These are phyloP conservation scores for Wickerhamomyces queroliae DNA, from an alignment of 805 yeast genomes.

Conservation along the genomic window DNA sequence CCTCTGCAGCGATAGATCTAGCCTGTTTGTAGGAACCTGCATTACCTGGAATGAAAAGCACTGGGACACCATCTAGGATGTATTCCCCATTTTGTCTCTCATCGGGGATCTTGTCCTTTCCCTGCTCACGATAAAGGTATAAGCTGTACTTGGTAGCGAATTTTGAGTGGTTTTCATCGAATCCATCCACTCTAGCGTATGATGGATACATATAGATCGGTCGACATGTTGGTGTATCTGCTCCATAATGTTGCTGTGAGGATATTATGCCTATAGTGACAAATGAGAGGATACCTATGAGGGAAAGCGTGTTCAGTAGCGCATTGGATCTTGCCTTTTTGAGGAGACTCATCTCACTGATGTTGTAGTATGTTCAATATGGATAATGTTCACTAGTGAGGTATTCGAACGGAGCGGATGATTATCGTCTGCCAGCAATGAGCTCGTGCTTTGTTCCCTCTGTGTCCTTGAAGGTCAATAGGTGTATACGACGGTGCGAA, in stretches of 20 bases:
- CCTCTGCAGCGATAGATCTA: conserved; percentile 84
- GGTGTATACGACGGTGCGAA: too few relatives aligned
- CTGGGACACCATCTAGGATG: conserved; percentile 68
- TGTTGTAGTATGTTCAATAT: too few relatives aligned
- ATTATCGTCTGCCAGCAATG: too few relatives aligned
- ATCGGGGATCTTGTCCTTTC: conserved; percentile 51
- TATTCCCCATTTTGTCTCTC: conserved; percentile 26
- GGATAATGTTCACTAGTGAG: too few relatives aligned
- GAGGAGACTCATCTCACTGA: too few relatives aligned
- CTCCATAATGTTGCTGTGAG: conserved; percentile 24
- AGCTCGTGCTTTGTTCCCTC: too few relatives aligned
- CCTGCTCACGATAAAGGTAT: conserved; percentile 82
- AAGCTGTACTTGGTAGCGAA: conserved; percentile 81
- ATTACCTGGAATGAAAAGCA: conserved; percentile 92
- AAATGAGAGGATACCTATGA: conserved; percentile 1
- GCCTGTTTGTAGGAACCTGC: conserved; percentile 93
- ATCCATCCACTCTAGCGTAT: conserved; percentile 67
- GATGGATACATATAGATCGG: conserved; percentile 79
- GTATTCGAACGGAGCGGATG: too few relatives aligned
- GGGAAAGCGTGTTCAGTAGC: not conserved
- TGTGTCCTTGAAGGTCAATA: too few relatives aligned
- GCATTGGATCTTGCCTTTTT: too few relatives aligned
- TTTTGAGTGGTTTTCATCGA: conserved; percentile 63
- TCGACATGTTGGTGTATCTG: conserved; percentile 52
- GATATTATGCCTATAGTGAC: not conserved